phyloP scores from a whole-genome alignment of 2,329 filamentous ascomycete species.

The Sphaerostilbella broomeana region DNA sequence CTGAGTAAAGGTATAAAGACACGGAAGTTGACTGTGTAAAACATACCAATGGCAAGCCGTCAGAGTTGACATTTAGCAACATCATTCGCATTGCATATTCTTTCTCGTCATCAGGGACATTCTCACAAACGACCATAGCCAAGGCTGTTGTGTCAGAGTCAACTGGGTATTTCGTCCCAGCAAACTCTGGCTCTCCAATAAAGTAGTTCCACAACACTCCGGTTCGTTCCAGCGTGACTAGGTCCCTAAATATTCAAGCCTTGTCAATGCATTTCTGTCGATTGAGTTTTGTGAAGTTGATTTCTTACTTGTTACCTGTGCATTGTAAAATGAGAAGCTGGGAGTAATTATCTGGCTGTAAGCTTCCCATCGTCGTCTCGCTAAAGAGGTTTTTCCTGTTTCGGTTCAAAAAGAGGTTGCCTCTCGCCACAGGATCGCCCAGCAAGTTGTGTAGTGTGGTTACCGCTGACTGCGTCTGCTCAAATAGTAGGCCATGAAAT shows the following conservation, averaged over 20 bases:
- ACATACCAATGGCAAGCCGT: slow-evolving; percentile 9
- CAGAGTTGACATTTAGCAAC: neutral
- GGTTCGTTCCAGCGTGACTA: slow-evolving; percentile 3
- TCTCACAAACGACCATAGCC: slow-evolving; percentile 4
- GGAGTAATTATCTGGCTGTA: slow-evolving; percentile 5
- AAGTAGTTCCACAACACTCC: slow-evolving; percentile 6
- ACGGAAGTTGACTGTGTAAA: neutral
- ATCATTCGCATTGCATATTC: slow-evolving; percentile 5
- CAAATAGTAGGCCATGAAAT: neutral
- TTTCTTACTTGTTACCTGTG: neutral
- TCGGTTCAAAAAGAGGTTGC: neutral
- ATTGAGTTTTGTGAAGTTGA: neutral
- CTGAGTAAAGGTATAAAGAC: neutral
- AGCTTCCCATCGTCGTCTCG: neutral
- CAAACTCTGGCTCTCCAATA: slow-evolving; percentile 2
- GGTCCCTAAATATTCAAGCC: neutral
- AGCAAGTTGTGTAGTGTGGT: neutral
- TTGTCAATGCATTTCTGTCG: neutral
- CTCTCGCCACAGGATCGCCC: neutral
- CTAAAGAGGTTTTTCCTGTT: neutral
- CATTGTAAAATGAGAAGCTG: slow-evolving; percentile 7
- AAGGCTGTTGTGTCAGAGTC: slow-evolving; percentile 10
- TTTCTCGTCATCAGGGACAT: slow-evolving; percentile 1
- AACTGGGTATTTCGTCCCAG: neutral
- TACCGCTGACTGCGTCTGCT: neutral